Evolutionary conservation across 208 protist genomes (phyloP).

Genomic region (Leishmania amazonensis): DNA sequence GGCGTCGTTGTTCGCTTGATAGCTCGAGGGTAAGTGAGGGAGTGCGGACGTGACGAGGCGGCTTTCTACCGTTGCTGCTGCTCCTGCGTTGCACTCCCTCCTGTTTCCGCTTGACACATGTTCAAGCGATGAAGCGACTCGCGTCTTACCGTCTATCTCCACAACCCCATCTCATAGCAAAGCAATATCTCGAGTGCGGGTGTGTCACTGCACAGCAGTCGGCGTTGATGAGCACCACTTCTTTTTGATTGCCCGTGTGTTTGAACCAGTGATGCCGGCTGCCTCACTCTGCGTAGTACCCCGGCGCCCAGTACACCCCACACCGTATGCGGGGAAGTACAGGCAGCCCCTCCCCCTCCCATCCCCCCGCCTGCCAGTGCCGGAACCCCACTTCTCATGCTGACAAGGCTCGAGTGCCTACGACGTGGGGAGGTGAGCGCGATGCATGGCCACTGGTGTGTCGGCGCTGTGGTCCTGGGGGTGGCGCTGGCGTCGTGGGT

Average conservation of each 20-base stretch:
- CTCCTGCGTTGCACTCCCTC: neutral
- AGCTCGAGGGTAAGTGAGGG: neutral
- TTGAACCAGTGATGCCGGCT: neutral
- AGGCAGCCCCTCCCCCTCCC: neutral
- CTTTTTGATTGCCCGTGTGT: neutral
- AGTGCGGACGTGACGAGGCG: neutral
- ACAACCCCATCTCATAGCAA: too few relatives aligned
- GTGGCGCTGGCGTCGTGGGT: neutral
- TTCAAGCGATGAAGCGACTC: neutral
- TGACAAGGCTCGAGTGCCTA: neutral
- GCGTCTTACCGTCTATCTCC: neutral
- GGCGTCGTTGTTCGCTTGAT: conserved; percentile 25
- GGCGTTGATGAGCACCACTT: neutral
- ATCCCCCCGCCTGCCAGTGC: neutral
- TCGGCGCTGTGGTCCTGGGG: neutral
- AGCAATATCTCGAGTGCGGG: neutral
- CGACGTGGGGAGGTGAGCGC: neutral
- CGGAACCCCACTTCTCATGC: neutral
- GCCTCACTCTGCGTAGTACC: neutral
- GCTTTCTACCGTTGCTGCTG: neutral
- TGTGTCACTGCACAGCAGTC: neutral
- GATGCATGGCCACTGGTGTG: neutral
- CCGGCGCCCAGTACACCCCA: neutral
- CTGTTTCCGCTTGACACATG: neutral
- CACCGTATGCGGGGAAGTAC: neutral